Base-by-base conservation (phyloP, 106 monocot genomes). In the Platanthera guangdongensis region DNA sequence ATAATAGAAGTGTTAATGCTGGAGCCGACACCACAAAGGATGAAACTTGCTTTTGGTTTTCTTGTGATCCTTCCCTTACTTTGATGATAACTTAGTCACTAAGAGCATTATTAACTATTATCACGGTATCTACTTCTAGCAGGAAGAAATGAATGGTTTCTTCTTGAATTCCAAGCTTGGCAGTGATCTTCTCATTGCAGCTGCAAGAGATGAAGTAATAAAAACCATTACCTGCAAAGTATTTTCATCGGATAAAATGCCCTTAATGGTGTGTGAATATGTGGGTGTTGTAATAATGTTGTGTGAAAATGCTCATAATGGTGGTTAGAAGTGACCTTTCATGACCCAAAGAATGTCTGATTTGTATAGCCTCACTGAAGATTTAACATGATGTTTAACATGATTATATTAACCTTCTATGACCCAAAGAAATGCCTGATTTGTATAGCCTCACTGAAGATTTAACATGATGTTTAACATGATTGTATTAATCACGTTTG, bases 1-100 rank as follows among this genome's bases (percentile, higher is more conserved):
- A 71, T 94, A 74, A 80, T 89, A 77, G 90, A 92, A 57, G 97
- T 92, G 84, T 89, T 94, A 30, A 99, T 99, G 88, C 59, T 89
- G 81, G 97, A 91, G 50, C 74, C 88, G 71, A 94, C 90, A 4
- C 86, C 84, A 54, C 51, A 79, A 85, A 94, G 97, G 72, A 99
- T 99, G 94, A 81, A 92, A 79, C 73, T 99, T 84, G 97, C 97
- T 86, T 88, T 83, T 84, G 86, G 86, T 68, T 68, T 76, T 52
- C 78, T 99, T 84, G 97, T 94, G 85, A 72, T 74, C 48, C 73
- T 47, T 48, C 2, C 28, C 19, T 70, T 74, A 39, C 63, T 59
- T 32, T 62, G 19, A 47, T 76, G 9, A 52, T 76, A 15, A 6
- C 4, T 11, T 47, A 73, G 13, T 32, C 47, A 11, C 12, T n/a